Conservation (phyloP, 2,329 filamentous ascomycete genomes). For the Aureobasidium melanogenum region DNA sequence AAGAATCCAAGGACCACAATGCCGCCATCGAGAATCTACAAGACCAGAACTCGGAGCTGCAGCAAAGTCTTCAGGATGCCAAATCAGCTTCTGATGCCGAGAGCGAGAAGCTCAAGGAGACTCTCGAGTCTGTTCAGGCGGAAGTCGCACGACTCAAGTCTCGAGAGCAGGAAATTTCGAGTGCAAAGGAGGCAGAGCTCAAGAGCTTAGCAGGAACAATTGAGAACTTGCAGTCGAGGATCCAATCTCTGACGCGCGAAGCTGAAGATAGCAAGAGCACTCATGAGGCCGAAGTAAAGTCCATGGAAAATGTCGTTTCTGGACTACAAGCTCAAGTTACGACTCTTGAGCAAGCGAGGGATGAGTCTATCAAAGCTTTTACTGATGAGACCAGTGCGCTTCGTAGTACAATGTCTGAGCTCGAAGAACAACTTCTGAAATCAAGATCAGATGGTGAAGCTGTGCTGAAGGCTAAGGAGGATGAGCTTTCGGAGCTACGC, state of each 20-base stretch:
- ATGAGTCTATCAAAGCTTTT: neutral
- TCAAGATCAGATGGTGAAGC: neutral
- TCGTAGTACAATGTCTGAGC: neutral
- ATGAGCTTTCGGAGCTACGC: constrained; percentile 8
- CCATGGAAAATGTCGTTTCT: neutral
- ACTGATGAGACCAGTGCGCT: neutral
- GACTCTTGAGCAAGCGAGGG: neutral
- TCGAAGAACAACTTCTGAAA: neutral
- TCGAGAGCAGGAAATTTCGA: neutral
- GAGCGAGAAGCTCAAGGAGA: neutral
- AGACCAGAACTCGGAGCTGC: neutral
- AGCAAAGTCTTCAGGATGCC: constrained; percentile 2
- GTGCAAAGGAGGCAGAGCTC: neutral
- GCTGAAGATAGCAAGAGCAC: neutral
- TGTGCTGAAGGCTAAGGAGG: neutral
- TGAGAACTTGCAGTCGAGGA: neutral
- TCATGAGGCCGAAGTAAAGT: neutral
- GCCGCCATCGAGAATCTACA: neutral
- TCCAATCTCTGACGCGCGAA: neutral
- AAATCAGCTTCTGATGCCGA: neutral
- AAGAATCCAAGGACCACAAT: constrained; percentile 10
- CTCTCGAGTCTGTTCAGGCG: neutral
- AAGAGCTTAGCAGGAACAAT: neutral
- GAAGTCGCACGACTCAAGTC: neutral
- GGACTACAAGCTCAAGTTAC: neutral